Conservation (phyloP, 371 early-diverging fungal species). For the Haplosporangium sp. region DNA sequence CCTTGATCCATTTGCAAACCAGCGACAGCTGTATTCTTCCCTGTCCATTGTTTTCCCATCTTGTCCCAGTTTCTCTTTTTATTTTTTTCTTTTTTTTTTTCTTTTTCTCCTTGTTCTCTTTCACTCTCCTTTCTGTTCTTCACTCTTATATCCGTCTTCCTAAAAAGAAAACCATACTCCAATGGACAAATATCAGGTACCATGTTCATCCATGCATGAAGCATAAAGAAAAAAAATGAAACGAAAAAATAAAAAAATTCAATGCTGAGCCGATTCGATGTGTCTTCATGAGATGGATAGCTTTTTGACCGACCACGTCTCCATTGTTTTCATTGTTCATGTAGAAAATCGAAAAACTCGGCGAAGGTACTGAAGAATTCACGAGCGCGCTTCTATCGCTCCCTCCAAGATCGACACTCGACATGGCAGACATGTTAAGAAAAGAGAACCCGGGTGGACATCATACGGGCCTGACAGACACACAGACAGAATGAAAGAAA, state of each 20-base stretch:
- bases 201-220: too few relatives aligned
- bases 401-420: background rate
- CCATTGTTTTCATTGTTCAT: background rate
- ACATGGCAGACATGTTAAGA: background rate
- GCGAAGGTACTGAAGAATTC: conserved; percentile 74
- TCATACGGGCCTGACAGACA: too few relatives aligned
- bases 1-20: too few relatives aligned
- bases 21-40: too few relatives aligned
- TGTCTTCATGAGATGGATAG: too few relatives aligned
- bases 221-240: too few relatives aligned
- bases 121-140: conserved; percentile 1
- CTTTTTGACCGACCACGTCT: too few relatives aligned
- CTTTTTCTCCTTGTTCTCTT: background rate
- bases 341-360: conserved; percentile 93
- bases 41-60: too few relatives aligned
- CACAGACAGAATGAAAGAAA: too few relatives aligned
- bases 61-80: background rate
- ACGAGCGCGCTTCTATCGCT: background rate
- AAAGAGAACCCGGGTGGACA: too few relatives aligned
- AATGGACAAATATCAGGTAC: conserved; percentile 88
- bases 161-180: background rate
- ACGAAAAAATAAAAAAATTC: too few relatives aligned
- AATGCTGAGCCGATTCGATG: too few relatives aligned
- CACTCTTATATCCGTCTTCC: background rate
- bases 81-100: background rate